Base-by-base conservation (phyloP, 352 stramenopile genomes). In the Achlya hypogyna region DNA sequence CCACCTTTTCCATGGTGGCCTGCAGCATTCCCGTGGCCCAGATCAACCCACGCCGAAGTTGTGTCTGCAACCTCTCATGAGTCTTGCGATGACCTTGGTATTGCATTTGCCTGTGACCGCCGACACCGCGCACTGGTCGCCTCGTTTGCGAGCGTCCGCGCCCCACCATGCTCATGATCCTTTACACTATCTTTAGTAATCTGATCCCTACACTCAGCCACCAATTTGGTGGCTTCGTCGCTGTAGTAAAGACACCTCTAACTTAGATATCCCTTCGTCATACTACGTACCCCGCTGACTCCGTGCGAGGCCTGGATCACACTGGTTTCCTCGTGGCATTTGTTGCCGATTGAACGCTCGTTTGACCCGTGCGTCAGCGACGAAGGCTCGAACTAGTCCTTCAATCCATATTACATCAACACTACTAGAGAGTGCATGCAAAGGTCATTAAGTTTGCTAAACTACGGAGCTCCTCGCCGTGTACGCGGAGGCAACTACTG, bases 401-500 rank as follows among this genome's bases (percentile, higher is more conserved):
- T n/a, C n/a, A n/a, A n/a, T n/a, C n/a, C n/a, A n/a, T n/a, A n/a
- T n/a, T n/a, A n/a, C n/a, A n/a, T n/a, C n/a, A n/a, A n/a, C n/a
- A n/a, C n/a, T n/a, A n/a, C n/a, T n/a, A n/a, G n/a, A n/a, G n/a
- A n/a, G n/a, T n/a, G n/a, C n/a, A n/a, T n/a, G n/a, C n/a, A n/a
- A n/a, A n/a, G n/a, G n/a, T n/a, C n/a, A n/a, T n/a, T n/a, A n/a
- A n/a, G n/a, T n/a, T n/a, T n/a, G n/a, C 27, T 92, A 90, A 63
- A 84, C 82, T 45, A 88, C 90, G 62, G 81, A 92, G 63, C 75
- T 92, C 22, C 90, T 92, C 62, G 82, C 72, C 42, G 86, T 92
- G 70, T 81, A 4, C 16, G 40, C 10, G 42, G 28, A n/a, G n/a
- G 51, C 5, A 29, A 49, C 14, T 23, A 16, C 27, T 42, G 59